Base-by-base conservation (phyloP, 169 alveolate species). In the Cryptosporidium meleagridis region DNA sequence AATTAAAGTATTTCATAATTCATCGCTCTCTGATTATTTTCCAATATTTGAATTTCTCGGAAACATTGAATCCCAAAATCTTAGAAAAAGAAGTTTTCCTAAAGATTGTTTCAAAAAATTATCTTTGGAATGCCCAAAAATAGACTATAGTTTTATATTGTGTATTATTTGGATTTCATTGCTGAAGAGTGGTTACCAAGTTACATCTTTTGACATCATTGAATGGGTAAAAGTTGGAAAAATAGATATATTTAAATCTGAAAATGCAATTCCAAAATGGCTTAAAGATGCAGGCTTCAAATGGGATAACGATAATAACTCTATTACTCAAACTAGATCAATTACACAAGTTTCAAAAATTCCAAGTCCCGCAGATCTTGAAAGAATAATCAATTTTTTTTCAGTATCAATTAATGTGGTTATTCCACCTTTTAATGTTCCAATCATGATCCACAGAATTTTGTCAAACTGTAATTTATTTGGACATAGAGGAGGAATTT, bases 161-260 rank as follows among this genome's bases (percentile, higher is more conserved):
- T 62, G 80, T 39, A 80, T 80, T 62, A 29, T 80, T 44, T 80
- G 89, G 89, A 44, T 67, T 26, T 41, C 80, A 16, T 14, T 80
- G 29, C 3, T 80, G 35, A 80, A 80, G 35, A 45, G 80, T 44
- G 89, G 89, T 9, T 80, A 80, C 29, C 75, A 37, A 41, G 75
- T 80, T 7, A 61, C 89, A 18, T 80, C 89, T 41, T 33, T 31
- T 80, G 89, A 80, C 35, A 80, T 80, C 1, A 65, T 80, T 44
- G 75, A 80, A 62, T 80, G 89, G 89, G 80, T 80, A 44, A 80
- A 35, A 80, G 21, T 35, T n/a, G 89, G 89, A 6, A 80, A 80
- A 80, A 80, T 80, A 18, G 89, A 80, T 39, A 45, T 80, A 14
- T 80, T 80, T n/a, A 80, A 80, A 23, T 80, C 89, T 9, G 72